Base-by-base conservation (phyloP, 1,284 basidiomycete species). In the Inonotus hispidus region DNA sequence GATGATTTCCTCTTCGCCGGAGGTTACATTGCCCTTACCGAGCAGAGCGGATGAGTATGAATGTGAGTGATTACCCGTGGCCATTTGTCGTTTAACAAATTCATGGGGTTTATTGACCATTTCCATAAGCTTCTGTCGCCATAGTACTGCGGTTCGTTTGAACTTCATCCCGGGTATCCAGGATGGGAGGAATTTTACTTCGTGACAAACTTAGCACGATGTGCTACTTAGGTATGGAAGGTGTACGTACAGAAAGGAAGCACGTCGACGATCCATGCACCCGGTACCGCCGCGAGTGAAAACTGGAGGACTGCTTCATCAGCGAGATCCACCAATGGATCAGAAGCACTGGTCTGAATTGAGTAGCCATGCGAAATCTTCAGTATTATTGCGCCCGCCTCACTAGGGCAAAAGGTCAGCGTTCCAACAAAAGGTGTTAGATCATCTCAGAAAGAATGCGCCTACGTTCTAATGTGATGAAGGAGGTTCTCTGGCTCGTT, bases 121-220 rank as follows among this genome's bases (percentile, higher is more conserved):
- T 3, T 71, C 68, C 3, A 61, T 59, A 1, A 74, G 68, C 1
- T 71, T 60, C 25, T 68, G 62, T 3, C 65, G 69, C 72, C 75
- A 79, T 32, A 66, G 59, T 13, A 71, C 68, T 3, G 78, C 80
- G 7, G 71, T 72, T 29, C 68, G 68, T 63, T 79, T 68, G 69
- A 82, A 83, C 0, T 73, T 71, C 32, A 72, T 70, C 0, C 81
- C 81, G 38, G 81, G 81, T 5, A 81, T 60, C 81, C 80, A 82
- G 60, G 76, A 74, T 0, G 82, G 81, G 7, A 83, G 62, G 49
- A 73, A 63, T 53, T 69, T 71, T 53, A 83, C 75, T 76, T n/a
- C 1, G 5, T 21, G n/a, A 21, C 4, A 14, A 16, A n/a, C n/a
- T 43, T 16, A 43, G 5, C 41, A 43, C 16, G 16, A 43, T 14